Percentiles rank a stretch among this genome's conserved stretches.
Conservation (phyloP, 176 grass and related monocot species). For the Elaeis guineensis region DNA sequence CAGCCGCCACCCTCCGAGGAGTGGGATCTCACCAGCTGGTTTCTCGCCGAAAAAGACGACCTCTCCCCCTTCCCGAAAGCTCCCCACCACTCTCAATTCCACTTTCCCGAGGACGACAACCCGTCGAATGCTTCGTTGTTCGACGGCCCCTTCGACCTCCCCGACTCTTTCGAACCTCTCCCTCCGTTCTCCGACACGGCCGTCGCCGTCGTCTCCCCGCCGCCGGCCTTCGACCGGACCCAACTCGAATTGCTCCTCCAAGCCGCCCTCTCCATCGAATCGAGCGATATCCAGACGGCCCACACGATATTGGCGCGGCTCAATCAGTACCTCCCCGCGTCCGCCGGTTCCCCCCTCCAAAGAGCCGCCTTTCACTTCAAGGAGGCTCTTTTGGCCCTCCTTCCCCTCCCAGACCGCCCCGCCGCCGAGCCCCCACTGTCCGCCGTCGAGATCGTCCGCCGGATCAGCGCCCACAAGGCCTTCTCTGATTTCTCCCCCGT, state of each 20-base stretch:
- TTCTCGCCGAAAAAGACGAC: constrained; percentile 36
- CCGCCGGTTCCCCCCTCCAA: constrained; percentile 19
- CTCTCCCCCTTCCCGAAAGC: constrained; percentile 15
- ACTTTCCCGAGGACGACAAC: constrained; percentile 2
- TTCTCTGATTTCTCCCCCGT: constrained; percentile 46
- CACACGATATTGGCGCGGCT: constrained; percentile 37
- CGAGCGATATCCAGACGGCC: constrained; percentile 25
- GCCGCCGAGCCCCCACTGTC: constrained; percentile 11
- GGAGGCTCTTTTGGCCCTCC: constrained; percentile 42
- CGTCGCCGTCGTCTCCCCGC: background rate
- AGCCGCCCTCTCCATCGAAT: constrained; percentile 33
- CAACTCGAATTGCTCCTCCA: constrained; percentile 27
- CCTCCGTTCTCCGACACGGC: background rate
- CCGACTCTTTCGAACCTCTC: constrained; percentile 8
- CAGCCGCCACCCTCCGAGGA: constrained; percentile 19
- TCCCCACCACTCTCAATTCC: constrained; percentile 13
- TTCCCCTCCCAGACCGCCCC: constrained; percentile 10
- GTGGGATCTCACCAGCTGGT: constrained; percentile 37
- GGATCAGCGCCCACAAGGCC: constrained; percentile 41
- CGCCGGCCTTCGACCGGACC: constrained; percentile 24
- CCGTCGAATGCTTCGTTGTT: background rate
- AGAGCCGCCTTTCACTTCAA: constrained; percentile 46
- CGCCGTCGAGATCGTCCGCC: constrained; percentile 35
- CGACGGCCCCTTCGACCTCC: constrained; percentile 33
- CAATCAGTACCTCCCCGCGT: constrained; percentile 23